Percentiles rank a stretch among this genome's conserved stretches.
Evolutionary conservation across 371 early-diverging fungal species (phyloP).

Genomic region (Circinella umbellata): DNA sequence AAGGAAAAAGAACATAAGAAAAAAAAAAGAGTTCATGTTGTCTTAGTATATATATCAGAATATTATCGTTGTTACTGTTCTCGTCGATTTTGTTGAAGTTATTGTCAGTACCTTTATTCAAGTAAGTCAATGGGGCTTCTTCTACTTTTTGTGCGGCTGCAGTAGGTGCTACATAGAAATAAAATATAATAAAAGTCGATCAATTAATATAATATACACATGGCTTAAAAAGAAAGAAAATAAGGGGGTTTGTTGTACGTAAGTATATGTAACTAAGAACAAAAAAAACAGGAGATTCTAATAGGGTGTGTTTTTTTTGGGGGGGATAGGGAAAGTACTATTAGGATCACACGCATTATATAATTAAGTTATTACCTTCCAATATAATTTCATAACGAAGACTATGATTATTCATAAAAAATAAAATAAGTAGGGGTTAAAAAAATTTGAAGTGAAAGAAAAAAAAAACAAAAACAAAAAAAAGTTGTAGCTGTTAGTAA

Average conservation of each 20-base stretch:
- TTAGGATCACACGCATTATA: too few relatives aligned
- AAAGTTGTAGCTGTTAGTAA: not conserved
- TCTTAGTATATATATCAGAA: conserved; percentile 8
- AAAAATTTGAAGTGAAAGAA: not conserved
- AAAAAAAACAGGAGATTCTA: not conserved
- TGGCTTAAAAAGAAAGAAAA: not conserved
- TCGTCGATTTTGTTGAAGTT: not conserved
- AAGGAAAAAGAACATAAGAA: too few relatives aligned
- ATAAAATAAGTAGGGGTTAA: not conserved
- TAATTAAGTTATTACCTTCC: conserved; percentile 21
- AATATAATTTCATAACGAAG: conserved; percentile 31
- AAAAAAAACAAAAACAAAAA: not conserved
- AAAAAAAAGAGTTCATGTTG: too few relatives aligned
- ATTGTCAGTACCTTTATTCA: conserved; percentile 54
- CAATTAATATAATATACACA: not conserved
- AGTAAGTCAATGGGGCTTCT: conserved; percentile 60
- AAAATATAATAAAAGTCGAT: conserved; percentile 2
- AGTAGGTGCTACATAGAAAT: conserved; percentile 41
- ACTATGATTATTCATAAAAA: conserved; percentile 9
- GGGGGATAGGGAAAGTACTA: not conserved
- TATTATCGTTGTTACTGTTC: too few relatives aligned
- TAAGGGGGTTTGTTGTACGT: not conserved
- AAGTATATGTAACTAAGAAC: not conserved
- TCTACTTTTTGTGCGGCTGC: conserved; percentile 62
- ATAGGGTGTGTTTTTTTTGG: not conserved